Evolutionary conservation across 805 yeast species (phyloP), one percentile per base, ranked within the genome.

Genomic region (Jamesozyma rosinii): DNA sequence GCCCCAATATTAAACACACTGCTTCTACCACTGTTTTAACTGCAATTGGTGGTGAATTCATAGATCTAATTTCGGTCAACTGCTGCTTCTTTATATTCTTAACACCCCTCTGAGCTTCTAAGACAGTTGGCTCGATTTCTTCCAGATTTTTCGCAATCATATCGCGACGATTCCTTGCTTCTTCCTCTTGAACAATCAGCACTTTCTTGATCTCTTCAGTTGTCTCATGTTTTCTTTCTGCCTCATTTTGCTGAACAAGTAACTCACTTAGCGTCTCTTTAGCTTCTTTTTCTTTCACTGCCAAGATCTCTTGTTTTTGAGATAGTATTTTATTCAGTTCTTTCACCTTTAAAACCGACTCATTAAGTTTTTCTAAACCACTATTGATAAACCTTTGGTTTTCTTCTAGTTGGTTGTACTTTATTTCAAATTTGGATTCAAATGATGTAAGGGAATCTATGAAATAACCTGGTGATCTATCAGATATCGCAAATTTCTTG

Each of bases 11-110:
- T 4, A 75, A 69, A 61, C 96, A 87, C 0, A 90, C 95, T 3
- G 95, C 82, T 53, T 90, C 97, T 67, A 90, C 65, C 0, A 95
- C 80, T 53, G 83, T 59, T 53, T 85, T 87, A 4, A 90, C 90
- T 0, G 92, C 81, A 8, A 77, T 81, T 0, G 97, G 97, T 0
- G 97, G 97, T 46, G 86, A 86, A 5, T 76, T 64, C 94, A 90
- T 84, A 13, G 95, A 81, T 55, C 95, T 68, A 24, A 90, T 67
- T 61, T 90, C 97, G 1, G 95, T 84, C 35, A 90, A 68, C 55
- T 90, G 97, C 47, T 85, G 94, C 58, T 90, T 90, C 62, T 88
- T 87, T 48, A 90, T 90, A 52, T 86, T 83, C 50, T 83, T 83
- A n/a, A 90, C 97, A 14, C 95, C 95, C 47, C 75, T 68, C 54